phyloP scores from a whole-genome alignment of 768 basidiomycete species.

The Imleria badia region DNA sequence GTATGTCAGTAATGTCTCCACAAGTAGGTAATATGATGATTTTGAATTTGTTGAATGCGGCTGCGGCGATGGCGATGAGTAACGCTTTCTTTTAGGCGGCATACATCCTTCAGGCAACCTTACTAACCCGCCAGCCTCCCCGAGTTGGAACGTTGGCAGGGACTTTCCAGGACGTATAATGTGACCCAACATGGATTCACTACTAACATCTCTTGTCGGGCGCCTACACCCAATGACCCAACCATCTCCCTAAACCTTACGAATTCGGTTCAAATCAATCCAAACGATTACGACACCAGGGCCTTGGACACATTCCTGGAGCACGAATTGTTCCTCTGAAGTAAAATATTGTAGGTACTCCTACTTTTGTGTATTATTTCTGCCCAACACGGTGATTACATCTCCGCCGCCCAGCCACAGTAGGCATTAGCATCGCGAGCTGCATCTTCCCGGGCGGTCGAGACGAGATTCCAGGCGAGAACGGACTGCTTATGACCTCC shows the following conservation, averaged over 20 bases:
- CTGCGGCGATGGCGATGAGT: too few species aligned
- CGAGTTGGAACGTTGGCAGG: too few species aligned
- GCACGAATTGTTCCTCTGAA: not conserved
- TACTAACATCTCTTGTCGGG: not conserved
- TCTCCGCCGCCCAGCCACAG: not conserved
- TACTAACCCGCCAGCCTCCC: too few species aligned
- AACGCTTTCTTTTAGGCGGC: not conserved
- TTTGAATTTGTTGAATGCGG: not conserved
- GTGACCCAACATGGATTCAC: not conserved
- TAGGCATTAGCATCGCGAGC: not conserved
- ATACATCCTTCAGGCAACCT: not conserved
- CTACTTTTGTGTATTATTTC: not conserved
- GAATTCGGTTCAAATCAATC: not conserved
- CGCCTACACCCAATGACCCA: not conserved
- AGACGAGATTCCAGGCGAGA: not conserved
- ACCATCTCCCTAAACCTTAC: not conserved
- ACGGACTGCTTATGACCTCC: not conserved
- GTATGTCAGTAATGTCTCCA: not conserved
- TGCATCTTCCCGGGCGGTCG: too few species aligned
- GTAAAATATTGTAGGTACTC: not conserved
- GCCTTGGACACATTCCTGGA: not conserved
- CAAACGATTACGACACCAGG: not conserved
- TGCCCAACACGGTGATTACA: not conserved
- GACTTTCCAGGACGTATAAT: not conserved
- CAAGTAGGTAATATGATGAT: not conserved